Evolutionary conservation across 1,284 basidiomycete genomes (phyloP).

Genomic region (Kwoniella shivajii): DNA sequence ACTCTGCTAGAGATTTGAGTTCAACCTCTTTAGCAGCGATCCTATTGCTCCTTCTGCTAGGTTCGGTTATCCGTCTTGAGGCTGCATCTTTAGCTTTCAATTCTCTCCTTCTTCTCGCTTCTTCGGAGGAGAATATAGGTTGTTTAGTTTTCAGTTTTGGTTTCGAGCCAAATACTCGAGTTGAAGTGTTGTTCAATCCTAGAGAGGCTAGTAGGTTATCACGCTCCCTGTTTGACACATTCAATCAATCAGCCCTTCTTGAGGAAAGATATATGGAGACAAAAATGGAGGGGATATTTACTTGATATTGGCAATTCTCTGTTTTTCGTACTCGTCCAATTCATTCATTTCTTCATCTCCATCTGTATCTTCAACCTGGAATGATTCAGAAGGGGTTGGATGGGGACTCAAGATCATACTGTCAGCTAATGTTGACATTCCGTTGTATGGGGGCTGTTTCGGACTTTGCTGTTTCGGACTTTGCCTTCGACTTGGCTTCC

Average conservation of each 20-base stretch:
- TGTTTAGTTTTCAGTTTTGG: conserved; percentile 4
- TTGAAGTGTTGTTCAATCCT: conserved; percentile 25
- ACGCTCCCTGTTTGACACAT: conserved; percentile 3
- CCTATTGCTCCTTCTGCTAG: conserved; percentile 27
- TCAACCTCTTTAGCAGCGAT: conserved; percentile 20
- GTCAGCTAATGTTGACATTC: background rate
- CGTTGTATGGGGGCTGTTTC: too few relatives aligned
- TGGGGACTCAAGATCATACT: background rate
- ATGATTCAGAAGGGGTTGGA: background rate
- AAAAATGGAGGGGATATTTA: conserved; percentile 28
- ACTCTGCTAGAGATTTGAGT: conserved; percentile 8
- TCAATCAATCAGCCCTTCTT: background rate
- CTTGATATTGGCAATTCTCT: conserved; percentile 52
- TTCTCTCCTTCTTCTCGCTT: conserved; percentile 15
- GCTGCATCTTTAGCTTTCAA: conserved; percentile 15
- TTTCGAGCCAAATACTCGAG: conserved; percentile 6
- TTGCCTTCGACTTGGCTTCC: too few relatives aligned
- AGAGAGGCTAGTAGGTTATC: conserved; percentile 32
- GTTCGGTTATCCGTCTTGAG: conserved; percentile 17
- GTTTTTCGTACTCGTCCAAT: conserved; percentile 36
- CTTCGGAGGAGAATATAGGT: conserved; percentile 15
- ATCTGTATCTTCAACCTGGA: background rate
- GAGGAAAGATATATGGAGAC: background rate
- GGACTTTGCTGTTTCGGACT: too few relatives aligned
- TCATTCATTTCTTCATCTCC: conserved; percentile 13